Conservation (phyloP, 2,329 filamentous ascomycete genomes). For the Cryoendolithus antarcticus region DNA sequence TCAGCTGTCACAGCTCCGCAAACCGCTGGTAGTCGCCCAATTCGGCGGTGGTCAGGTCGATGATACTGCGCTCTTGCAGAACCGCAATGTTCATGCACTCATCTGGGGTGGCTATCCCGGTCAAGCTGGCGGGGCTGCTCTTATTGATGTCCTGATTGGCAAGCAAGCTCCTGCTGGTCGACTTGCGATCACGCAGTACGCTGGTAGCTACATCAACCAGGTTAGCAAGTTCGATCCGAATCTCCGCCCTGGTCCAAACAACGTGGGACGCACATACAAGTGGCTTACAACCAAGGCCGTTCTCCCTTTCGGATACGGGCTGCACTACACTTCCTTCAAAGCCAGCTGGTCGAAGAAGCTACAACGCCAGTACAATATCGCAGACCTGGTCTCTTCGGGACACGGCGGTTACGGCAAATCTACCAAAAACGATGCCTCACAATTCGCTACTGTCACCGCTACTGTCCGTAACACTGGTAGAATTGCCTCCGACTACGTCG, state of each 20-base stretch:
- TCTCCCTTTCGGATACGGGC: conserved; percentile 31
- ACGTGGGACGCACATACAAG: conserved; percentile 32
- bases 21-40: conserved; percentile 28
- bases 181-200: conserved; percentile 26
- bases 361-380: conserved; percentile 22
- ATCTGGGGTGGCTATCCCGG: conserved; percentile 35
- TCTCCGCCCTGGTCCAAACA: conserved; percentile 24
- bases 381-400: conserved; percentile 20
- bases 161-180: conserved; percentile 30
- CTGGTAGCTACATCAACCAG: conserved; percentile 26
- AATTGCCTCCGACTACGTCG: conserved; percentile 28
- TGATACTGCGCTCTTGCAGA: conserved; percentile 26
- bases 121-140: conserved; percentile 30
- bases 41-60: conserved; percentile 33
- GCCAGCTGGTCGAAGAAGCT: conserved; percentile 6
- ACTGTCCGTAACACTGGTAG: conserved; percentile 26
- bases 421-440: neutral
- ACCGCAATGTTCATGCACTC: conserved; percentile 29
- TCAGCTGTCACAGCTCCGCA: conserved; percentile 24
- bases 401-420: conserved; percentile 13
- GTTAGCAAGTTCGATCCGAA: conserved; percentile 13
- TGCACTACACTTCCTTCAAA: conserved; percentile 33
- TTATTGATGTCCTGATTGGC: conserved; percentile 31
- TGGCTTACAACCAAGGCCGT: conserved; percentile 30
- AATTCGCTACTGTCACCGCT: conserved; percentile 21